Evolutionary conservation across 768 basidiomycete species (phyloP).

Genomic region (Termitomyces sp.): DNA sequence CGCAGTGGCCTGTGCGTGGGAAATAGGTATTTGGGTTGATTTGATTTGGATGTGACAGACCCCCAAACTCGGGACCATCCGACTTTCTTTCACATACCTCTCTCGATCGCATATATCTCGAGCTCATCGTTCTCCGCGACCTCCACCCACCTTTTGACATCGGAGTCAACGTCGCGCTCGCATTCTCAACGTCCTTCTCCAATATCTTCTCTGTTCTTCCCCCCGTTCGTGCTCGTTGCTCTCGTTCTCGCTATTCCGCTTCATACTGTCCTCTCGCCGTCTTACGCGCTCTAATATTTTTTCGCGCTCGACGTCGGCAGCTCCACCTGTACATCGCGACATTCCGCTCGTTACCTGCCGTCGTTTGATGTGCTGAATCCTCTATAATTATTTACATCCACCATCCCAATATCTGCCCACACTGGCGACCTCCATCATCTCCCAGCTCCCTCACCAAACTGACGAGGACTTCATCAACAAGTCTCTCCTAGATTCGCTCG

Average conservation of each 20-base stretch:
- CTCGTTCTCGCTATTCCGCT: constrained; percentile 11
- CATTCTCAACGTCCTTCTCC: constrained; percentile 9
- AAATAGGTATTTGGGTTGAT: constrained; percentile 34
- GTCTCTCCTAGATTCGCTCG: constrained; percentile 77
- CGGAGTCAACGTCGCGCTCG: constrained; percentile 16
- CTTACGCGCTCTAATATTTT: constrained; percentile 21
- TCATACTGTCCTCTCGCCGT: constrained; percentile 14
- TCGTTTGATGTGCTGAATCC: constrained; percentile 30
- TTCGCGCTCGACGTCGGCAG: constrained; percentile 10
- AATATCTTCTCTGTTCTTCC: constrained; percentile 8
- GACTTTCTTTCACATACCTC: constrained; percentile 48
- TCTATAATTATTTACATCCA: constrained; percentile 12
- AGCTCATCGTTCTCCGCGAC: constrained; percentile 28
- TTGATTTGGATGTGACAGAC: constrained; percentile 42
- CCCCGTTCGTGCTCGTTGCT: constrained; percentile 13
- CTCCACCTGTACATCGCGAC: constrained; percentile 9
- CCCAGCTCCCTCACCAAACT: constrained; percentile 35
- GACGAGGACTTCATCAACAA: constrained; percentile 88
- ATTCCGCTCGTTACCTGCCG: constrained; percentile 12
- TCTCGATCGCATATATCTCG: constrained; percentile 40
- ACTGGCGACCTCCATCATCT: constrained; percentile 48
- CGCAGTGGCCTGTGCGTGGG: constrained; percentile 45
- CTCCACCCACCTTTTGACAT: constrained; percentile 17
- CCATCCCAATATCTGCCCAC: constrained; percentile 32
- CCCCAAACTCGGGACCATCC: constrained; percentile 42